Percentiles rank a stretch among this genome's conserved stretches.
These are phyloP conservation scores for Novymonas esmeraldas DNA, from an alignment of 208 protist species.

Conservation along the genomic window DNA sequence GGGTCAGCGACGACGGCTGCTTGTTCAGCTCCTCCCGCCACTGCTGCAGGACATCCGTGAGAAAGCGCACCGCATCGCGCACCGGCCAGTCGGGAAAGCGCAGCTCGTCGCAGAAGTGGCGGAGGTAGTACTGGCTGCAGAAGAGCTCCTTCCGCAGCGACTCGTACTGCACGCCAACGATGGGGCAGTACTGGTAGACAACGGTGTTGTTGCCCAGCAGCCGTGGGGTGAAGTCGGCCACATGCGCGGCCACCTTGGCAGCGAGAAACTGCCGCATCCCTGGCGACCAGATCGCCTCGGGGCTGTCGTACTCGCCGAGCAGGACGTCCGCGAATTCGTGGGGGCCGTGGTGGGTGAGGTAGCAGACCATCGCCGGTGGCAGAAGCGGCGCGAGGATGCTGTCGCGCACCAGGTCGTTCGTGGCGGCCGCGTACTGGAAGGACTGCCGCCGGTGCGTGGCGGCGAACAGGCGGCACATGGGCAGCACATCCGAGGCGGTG, in stretches of 20 bases:
- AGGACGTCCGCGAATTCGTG: slow-evolving; percentile 93
- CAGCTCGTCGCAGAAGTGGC: slow-evolving; percentile 92
- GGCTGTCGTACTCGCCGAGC: slow-evolving; percentile 94
- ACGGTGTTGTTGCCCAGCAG: slow-evolving; percentile 88
- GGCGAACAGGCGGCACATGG: slow-evolving; percentile 84
- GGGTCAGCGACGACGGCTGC: slow-evolving; percentile 72
- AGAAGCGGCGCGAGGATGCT: slow-evolving; percentile 90
- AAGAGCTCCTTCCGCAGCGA: slow-evolving; percentile 93
- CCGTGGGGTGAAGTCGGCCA: slow-evolving; percentile 93
- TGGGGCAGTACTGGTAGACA: slow-evolving; percentile 94
- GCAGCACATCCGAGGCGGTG: slow-evolving; percentile 92
- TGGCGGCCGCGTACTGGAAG: slow-evolving; percentile 54
- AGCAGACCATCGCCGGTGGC: slow-evolving; percentile 95
- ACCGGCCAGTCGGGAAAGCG: slow-evolving; percentile 94
- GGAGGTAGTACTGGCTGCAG: slow-evolving; percentile 95
- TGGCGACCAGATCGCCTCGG: slow-evolving; percentile 95
- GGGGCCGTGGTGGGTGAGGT: slow-evolving; percentile 89
- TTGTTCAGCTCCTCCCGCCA: slow-evolving; percentile 92
- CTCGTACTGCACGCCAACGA: slow-evolving; percentile 87
- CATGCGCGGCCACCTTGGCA: slow-evolving; percentile 90
- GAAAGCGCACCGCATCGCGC: slow-evolving; percentile 76
- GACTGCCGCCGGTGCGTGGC: slow-evolving; percentile 89
- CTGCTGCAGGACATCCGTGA: slow-evolving; percentile 84
- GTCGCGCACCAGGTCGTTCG: slow-evolving; percentile 57
- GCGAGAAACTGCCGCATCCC: slow-evolving; percentile 92